A percentile compares a stretch with the other conserved stretches of the same genome.
phyloP scores from a whole-genome alignment of 2,329 filamentous ascomycete genomes.

The Incumbomyces delicatus region DNA sequence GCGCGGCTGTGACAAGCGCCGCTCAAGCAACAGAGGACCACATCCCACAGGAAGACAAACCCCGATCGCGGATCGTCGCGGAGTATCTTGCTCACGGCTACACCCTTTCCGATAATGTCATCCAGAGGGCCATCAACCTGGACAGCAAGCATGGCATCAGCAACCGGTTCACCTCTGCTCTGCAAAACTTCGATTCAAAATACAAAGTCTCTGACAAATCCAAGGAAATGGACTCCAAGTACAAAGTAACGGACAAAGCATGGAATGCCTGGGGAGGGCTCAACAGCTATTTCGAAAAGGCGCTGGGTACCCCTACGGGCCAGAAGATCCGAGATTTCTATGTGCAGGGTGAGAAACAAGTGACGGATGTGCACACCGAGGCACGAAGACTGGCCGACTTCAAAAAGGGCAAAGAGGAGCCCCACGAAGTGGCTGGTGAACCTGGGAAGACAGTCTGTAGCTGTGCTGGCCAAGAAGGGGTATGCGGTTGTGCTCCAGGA shows the following conservation, averaged over 20 bases:
- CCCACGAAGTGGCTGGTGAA: slow-evolving; percentile 9
- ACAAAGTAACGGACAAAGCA: slow-evolving; percentile 69
- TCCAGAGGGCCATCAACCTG: slow-evolving; percentile 74
- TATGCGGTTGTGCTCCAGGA: slow-evolving; percentile 30
- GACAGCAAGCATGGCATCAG: slow-evolving; percentile 86
- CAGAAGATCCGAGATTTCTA: slow-evolving; percentile 86
- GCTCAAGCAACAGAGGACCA: slow-evolving; percentile 39
- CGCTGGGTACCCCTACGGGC: slow-evolving; percentile 74
- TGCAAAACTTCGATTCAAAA: slow-evolving; percentile 70
- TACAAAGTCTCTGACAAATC: slow-evolving; percentile 83
- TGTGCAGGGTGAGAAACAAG: slow-evolving; percentile 71
- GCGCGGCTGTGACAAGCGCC: slow-evolving; percentile 43
- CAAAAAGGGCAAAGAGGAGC: slow-evolving; percentile 47
- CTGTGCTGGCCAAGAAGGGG: slow-evolving; percentile 28
- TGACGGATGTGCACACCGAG: slow-evolving; percentile 87
- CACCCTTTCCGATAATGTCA: slow-evolving; percentile 63
- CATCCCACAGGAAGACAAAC: slow-evolving; percentile 93
- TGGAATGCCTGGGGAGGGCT: slow-evolving; percentile 58
- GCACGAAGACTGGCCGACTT: slow-evolving; percentile 78
- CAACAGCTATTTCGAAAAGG: slow-evolving; percentile 90
- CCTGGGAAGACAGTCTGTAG: slow-evolving; percentile 30
- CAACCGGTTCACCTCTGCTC: slow-evolving; percentile 63
- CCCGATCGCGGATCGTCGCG: slow-evolving; percentile 80
- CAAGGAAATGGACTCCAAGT: slow-evolving; percentile 71
- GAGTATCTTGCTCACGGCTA: slow-evolving; percentile 97